A percentile compares a stretch with the other conserved stretches of the same genome.
phyloP scores from a whole-genome alignment of 2,329 filamentous ascomycete species.

The Grosmannia penicillata region DNA sequence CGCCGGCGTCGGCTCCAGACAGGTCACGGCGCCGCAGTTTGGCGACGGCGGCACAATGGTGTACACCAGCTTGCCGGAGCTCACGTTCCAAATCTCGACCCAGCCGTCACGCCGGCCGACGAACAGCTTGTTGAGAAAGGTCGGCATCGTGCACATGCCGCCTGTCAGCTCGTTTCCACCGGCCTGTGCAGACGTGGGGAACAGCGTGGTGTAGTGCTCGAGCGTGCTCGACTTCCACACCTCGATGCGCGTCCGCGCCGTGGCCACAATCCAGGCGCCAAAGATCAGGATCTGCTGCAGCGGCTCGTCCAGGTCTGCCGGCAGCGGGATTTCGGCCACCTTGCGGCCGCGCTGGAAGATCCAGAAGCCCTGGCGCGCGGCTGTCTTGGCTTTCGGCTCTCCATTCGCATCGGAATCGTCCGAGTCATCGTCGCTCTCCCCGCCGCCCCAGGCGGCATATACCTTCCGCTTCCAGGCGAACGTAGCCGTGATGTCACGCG shows the following conservation, averaged over 20 bases:
- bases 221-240: constrained; percentile 75
- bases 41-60: constrained; percentile 66
- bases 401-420: background rate
- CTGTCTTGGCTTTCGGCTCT: background rate
- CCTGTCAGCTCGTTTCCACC: constrained; percentile 58
- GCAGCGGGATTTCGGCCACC: constrained; percentile 57
- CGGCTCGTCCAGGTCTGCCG: constrained; percentile 49
- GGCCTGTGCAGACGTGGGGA: constrained; percentile 38
- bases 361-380: constrained; percentile 55
- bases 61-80: constrained; percentile 80
- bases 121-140: constrained; percentile 91
- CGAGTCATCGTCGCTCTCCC: background rate
- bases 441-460: constrained; percentile 76
- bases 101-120: constrained; percentile 75
- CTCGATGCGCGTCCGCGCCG: constrained; percentile 60
- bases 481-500: constrained; percentile 71
- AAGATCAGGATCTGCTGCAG: constrained; percentile 69
- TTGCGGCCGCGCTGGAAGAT: constrained; percentile 84
- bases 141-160: constrained; percentile 76
- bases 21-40: constrained; percentile 68
- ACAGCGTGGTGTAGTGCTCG: constrained; percentile 82
- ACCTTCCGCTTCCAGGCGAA: constrained; percentile 75
- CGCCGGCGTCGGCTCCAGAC: constrained; percentile 69
- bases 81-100: constrained; percentile 96
- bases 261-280: constrained; percentile 81